phyloP scores from a whole-genome alignment of 2,329 filamentous ascomycete species.

The Cladorrhinum sp. region DNA sequence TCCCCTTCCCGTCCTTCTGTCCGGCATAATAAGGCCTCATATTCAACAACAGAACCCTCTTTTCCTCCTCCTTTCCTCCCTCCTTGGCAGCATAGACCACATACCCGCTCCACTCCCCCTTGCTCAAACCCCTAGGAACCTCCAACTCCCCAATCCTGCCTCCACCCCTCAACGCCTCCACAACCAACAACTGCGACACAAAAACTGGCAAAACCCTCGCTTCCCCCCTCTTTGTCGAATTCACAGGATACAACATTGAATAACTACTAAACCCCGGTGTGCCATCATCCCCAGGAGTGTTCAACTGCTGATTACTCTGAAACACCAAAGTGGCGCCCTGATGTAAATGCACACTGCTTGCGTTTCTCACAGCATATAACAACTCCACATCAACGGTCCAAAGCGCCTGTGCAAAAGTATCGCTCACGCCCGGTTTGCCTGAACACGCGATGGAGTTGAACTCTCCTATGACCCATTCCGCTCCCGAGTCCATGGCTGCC shows the following conservation, averaged over 20 bases:
- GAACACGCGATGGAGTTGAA: constrained; percentile 41
- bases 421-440: constrained; percentile 38
- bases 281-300: constrained; percentile 24
- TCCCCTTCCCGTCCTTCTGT: not conserved
- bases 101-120: constrained; percentile 15
- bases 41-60: constrained; percentile 20
- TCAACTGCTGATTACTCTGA: constrained; percentile 24
- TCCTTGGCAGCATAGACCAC: constrained; percentile 4
- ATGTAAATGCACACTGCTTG: constrained; percentile 37
- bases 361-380: constrained; percentile 38
- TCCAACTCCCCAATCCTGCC: constrained; percentile 17
- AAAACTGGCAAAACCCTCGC: constrained; percentile 23
- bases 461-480: constrained; percentile 34
- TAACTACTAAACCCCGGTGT: constrained; percentile 22
- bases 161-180: constrained; percentile 14
- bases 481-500: constrained; percentile 18
- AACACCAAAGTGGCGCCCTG: constrained; percentile 23
- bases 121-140: constrained; percentile 10
- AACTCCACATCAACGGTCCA: constrained; percentile 39
- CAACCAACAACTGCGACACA: constrained; percentile 22
- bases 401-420: constrained; percentile 40
- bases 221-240: constrained; percentile 18
- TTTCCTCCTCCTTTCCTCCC: not conserved
- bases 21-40: constrained; percentile 20
- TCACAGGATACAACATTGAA: constrained; percentile 19